These are phyloP conservation scores for Nigrospora oryzae DNA, from an alignment of 2,329 filamentous ascomycete genomes.

Conservation along the genomic window DNA sequence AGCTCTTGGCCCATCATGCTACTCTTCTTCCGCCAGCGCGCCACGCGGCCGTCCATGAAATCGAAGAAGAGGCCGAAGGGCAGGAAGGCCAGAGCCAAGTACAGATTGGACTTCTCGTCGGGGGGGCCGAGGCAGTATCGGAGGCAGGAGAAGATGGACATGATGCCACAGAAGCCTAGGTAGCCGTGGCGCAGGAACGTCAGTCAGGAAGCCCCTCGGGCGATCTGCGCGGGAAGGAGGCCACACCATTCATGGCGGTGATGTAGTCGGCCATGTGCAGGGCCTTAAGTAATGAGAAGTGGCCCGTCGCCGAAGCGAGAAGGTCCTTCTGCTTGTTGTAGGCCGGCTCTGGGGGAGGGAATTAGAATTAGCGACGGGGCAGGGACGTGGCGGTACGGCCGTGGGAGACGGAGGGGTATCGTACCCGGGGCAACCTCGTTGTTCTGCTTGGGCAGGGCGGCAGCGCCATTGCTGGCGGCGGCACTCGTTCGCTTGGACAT, in stretches of 20 bases:
- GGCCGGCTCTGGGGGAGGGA: constrained; percentile 28
- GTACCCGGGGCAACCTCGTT: constrained; percentile 31
- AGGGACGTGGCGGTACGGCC: too few species aligned
- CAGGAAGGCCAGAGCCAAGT: constrained; percentile 76
- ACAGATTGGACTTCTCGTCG: constrained; percentile 59
- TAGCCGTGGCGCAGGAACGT: neutral
- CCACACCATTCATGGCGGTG: constrained; percentile 68
- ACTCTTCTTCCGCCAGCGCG: constrained; percentile 92
- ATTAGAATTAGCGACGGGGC: neutral
- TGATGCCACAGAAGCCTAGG: constrained; percentile 74
- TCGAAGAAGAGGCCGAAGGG: constrained; percentile 95
- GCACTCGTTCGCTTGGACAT: constrained; percentile 58
- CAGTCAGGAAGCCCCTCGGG: too few species aligned
- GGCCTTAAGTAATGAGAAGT: constrained; percentile 61
- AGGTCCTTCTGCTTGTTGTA: constrained; percentile 71
- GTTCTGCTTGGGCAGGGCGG: constrained; percentile 28
- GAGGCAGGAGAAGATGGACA: constrained; percentile 93
- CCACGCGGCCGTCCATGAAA: constrained; percentile 95
- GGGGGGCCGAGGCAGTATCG: constrained; percentile 79
- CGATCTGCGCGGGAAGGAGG: neutral
- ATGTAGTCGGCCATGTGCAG: constrained; percentile 79
- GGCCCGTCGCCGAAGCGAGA: constrained; percentile 59
- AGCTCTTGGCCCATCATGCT: constrained; percentile 97
- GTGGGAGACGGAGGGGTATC: constrained; percentile 9
- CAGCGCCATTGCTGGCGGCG: constrained; percentile 35